Evolutionary conservation across 129 eudicot species (phyloP), one percentile per base, ranked within the genome.

Genomic region (Artemisia tridentata): DNA sequence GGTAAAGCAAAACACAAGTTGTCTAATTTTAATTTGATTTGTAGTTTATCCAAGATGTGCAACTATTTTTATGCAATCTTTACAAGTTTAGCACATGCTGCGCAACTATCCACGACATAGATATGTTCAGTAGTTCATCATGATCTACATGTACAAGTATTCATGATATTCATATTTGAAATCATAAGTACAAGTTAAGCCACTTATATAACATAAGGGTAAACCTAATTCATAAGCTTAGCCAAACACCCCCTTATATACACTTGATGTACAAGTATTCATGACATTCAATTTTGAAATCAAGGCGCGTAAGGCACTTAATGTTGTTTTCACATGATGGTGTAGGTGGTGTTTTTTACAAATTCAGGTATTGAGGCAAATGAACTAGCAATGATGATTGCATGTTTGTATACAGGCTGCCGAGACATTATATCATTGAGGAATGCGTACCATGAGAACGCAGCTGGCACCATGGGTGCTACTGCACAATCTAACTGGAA

Each of bases 351-450:
- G 21, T 92, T 84, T 76, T 92, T 92, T 67, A 87, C 92, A 5
- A 92, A 91, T 79, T 88, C 96, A 0, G 97, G 97, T 46, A 88
- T 96, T 0, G 97, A 91, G 68, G 97, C 97, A n/a, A 92, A 92
- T 13, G 98, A 92, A 74, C 77, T 92, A 55, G 98, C 98, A 14
- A 73, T 86, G 91, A 55, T 88, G 91, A 92, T 88, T 53, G 96
- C 96, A 14, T 71, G 87, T 23, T 60, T 92, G 38, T 88, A 92
- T 57, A 92, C 95, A 0, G 95, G 96, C 9, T 86, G 88, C 81
- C 86, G 85, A 19, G 98, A 87, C 49, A 88, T 92, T 21, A 65
- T 92, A 38, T 88, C 98, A 2, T n/a, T 92, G 63, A 84, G 98
- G 82, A 92, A 92, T 57, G 96, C 91, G 1, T 92, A 92, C 73